phyloP scores from a whole-genome alignment of 225 moss, liverwort and hornwort species.

The Pseudisothecium myosuroides region DNA sequence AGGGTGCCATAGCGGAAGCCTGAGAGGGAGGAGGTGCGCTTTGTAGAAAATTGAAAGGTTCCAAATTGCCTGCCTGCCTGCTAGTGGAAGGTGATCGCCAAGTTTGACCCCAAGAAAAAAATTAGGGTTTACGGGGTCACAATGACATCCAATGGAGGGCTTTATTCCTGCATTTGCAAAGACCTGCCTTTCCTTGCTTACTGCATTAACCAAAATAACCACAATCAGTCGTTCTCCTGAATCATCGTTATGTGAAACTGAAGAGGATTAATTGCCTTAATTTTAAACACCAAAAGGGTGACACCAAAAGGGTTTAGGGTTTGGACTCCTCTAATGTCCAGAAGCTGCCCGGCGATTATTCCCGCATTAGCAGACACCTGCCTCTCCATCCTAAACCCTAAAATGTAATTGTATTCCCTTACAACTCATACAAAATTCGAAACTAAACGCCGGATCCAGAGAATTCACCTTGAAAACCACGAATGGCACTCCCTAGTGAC shows the following conservation, averaged over 20 bases:
- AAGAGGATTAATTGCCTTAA: not conserved
- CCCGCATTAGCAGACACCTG: not conserved
- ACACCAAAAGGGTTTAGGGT: not conserved
- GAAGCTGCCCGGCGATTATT: not conserved
- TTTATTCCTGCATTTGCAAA: not conserved
- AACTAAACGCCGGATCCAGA: not conserved
- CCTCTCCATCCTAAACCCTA: not conserved
- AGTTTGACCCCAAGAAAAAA: not conserved
- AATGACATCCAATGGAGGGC: not conserved
- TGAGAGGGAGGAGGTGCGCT: not conserved
- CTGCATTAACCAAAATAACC: not conserved
- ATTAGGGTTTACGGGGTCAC: not conserved
- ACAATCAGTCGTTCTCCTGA: not conserved
- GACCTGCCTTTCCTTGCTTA: not conserved
- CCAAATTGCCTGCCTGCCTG: not conserved
- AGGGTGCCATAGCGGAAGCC: slow-evolving; percentile 2
- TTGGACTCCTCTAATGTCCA: not conserved
- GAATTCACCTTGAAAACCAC: not conserved
- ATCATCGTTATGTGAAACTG: not conserved
- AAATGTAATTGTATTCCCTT: too few relatives aligned
- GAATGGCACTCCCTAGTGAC: not conserved
- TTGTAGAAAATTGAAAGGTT: not conserved
- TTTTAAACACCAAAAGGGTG: not conserved
- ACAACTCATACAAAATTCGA: not conserved
- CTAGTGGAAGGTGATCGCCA: not conserved